These are phyloP conservation scores for Thelonectria rubi DNA, from an alignment of 2,329 filamentous ascomycete species.

Conservation along the genomic window DNA sequence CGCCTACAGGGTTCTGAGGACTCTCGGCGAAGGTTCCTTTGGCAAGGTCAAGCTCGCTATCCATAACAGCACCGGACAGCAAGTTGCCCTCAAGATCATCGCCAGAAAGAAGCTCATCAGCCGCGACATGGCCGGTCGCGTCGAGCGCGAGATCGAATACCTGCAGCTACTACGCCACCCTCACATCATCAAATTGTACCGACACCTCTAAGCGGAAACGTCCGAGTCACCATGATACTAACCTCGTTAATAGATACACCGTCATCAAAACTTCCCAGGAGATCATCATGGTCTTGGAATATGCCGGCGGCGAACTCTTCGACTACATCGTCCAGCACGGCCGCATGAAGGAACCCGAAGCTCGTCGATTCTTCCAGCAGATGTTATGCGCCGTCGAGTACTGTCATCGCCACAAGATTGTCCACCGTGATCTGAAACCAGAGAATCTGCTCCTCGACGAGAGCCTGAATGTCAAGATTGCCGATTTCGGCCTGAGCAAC, in stretches of 20 bases:
- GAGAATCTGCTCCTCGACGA: conserved; percentile 96
- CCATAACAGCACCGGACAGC: conserved; percentile 89
- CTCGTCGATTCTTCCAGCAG: conserved; percentile 98
- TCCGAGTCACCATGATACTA: background rate
- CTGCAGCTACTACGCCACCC: conserved; percentile 94
- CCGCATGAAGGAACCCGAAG: conserved; percentile 87
- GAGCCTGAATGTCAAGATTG: conserved; percentile 98
- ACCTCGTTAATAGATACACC: conserved; percentile 71
- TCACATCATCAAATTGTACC: conserved; percentile 97
- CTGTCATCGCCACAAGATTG: conserved; percentile 98
- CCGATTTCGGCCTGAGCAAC: conserved; percentile 97
- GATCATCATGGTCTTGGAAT: conserved; percentile 99
- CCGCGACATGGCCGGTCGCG: conserved; percentile 95
- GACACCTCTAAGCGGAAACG: conserved; percentile 29
- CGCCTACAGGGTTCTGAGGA: conserved; percentile 89
- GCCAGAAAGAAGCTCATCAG: conserved; percentile 95
- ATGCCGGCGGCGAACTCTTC: conserved; percentile 94
- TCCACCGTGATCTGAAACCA: conserved; percentile 95
- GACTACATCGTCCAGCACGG: conserved; percentile 98
- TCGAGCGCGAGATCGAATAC: conserved; percentile 98
- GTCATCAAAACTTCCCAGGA: conserved; percentile 94
- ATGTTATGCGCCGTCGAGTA: conserved; percentile 99
- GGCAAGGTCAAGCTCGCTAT: conserved; percentile 98
- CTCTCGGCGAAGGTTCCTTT: conserved; percentile 95
- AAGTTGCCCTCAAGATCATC: conserved; percentile 98